These are phyloP conservation scores for Ramularia collo-cygni DNA, from an alignment of 2,329 filamentous ascomycete species.

Conservation along the genomic window DNA sequence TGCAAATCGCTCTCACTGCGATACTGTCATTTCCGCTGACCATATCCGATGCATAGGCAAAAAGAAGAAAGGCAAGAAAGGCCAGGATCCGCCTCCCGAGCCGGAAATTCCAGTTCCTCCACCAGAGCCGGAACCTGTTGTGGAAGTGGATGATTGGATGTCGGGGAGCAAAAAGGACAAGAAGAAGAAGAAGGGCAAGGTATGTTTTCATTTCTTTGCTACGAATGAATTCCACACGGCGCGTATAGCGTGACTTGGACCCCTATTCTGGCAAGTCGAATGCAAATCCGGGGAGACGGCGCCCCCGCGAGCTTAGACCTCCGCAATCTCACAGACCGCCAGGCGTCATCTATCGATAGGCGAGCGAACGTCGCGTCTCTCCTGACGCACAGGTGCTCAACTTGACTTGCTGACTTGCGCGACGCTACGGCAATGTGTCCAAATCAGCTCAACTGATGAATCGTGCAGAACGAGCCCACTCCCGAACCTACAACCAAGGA, in stretches of 20 bases:
- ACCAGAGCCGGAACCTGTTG: slow-evolving; percentile 26
- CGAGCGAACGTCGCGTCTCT: background rate
- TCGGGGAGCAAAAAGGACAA: slow-evolving; percentile 20
- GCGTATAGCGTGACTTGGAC: slow-evolving; percentile 13
- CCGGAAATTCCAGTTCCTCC: slow-evolving; percentile 23
- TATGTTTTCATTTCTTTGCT: slow-evolving; percentile 15
- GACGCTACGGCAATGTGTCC: slow-evolving; percentile 8
- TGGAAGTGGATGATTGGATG: slow-evolving; percentile 11
- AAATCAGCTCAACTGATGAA: slow-evolving; percentile 10
- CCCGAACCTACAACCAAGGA: slow-evolving; percentile 15
- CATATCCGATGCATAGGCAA: slow-evolving; percentile 6
- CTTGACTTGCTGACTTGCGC: background rate
- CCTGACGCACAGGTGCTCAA: background rate
- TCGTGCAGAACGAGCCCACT: slow-evolving; percentile 23
- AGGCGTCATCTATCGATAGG: slow-evolving; percentile 19
- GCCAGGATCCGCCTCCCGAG: slow-evolving; percentile 15
- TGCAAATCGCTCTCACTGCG: too few species aligned
- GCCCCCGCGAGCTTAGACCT: slow-evolving; percentile 21
- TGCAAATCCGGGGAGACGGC: slow-evolving; percentile 8
- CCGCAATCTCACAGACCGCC: slow-evolving; percentile 26
- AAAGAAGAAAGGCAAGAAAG: slow-evolving; percentile 36
- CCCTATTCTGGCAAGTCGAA: slow-evolving; percentile 8
- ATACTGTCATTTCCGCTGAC: too few species aligned
- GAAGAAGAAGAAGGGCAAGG: slow-evolving; percentile 32
- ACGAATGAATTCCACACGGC: slow-evolving; percentile 2